Evolutionary conservation across 768 basidiomycete genomes (phyloP).

Genomic region (Pisolithus albus): DNA sequence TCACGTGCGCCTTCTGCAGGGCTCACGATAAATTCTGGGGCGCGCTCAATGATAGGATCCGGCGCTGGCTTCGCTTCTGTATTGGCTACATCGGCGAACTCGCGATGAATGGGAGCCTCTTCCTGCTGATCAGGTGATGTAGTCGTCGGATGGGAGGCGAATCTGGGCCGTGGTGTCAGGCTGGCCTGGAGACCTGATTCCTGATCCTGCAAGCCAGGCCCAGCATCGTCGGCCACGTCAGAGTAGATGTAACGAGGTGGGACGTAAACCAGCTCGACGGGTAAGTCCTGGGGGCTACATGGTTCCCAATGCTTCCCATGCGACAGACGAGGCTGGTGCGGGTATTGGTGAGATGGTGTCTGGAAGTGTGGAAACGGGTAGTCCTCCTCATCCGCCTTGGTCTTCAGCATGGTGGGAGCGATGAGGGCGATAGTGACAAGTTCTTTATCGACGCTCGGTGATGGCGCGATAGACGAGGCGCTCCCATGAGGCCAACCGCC

Average conservation of each 20-base stretch:
- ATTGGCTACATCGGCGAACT: constrained; percentile 3
- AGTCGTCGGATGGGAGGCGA: constrained; percentile 8
- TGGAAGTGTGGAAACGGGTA: constrained; percentile 10
- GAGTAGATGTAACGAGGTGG: constrained; percentile 37
- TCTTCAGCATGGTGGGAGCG: constrained; percentile 83
- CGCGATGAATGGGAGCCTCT: constrained; percentile 1
- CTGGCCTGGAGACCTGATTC: constrained; percentile 15
- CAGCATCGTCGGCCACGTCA: constrained; percentile 11
- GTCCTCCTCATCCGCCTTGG: constrained; percentile 43
- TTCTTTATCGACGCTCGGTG: constrained; percentile 36
- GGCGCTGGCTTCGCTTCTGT: constrained; percentile 14
- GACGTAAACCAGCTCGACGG: constrained; percentile 69
- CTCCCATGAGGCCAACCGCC: constrained; percentile 26
- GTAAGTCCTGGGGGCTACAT: constrained; percentile 34
- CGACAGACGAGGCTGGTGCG: constrained; percentile 1
- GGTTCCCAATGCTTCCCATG: constrained; percentile 10
- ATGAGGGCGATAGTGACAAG: constrained; percentile 67
- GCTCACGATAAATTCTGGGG: constrained; percentile 31
- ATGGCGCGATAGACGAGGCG: constrained; percentile 38
- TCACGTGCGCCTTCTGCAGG: constrained; percentile 29
- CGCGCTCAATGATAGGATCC: constrained; percentile 13
- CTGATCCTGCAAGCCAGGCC: constrained; percentile 14
- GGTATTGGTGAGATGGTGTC: constrained; percentile 7
- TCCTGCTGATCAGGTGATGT: constrained; percentile 3
- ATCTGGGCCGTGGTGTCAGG: constrained; percentile 8